Evolutionary conservation across 192 early-diverging fungal genomes (phyloP), one percentile per base, ranked within the genome.

Genomic region (Neocallimastix lanati): DNA sequence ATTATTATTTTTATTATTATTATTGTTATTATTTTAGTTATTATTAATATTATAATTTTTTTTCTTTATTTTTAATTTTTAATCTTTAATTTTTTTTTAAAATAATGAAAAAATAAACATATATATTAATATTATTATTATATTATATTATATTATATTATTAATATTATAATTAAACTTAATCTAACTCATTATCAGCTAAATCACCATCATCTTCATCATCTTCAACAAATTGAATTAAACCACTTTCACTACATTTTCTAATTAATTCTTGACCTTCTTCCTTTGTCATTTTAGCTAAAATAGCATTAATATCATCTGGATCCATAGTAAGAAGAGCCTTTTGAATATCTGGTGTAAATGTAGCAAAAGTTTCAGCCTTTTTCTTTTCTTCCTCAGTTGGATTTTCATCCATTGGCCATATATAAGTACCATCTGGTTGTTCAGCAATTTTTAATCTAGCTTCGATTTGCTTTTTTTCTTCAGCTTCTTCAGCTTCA

Each of bases 271-370:
- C 84, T 85, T 96, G 93, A 11, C 92, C 94, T 80, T 94, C 89
- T 28, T 91, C 85, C 1, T 91, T 88, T 7, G 84, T 80, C 78
- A 94, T 88, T 12, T 85, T 88, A 29, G 89, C 91, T 35, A 98
- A 83, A 29, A 89, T 92, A 36, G 88, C 91, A 84, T 98, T 96
- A 58, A 98, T 92, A 37, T 91, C 91, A 13, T 93, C 93, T 15
- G 96, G 84, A 28, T 94, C 93, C 28, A 90, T 92, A 2, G 90
- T 87, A 40, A 91, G 82, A 12, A 98, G 83, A 6, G 96, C 96
- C 14, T 87, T 85, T 84, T 67, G 50, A n/a, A 67, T 67, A n/a
- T 67, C 50, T 67, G 50, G 50, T n/a, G 50, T 67, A 11, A 67
- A 67, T 25, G 50, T 67, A n/a, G 50, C 50, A 67, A 67, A 67